A percentile compares a stretch with the other conserved stretches of the same genome.
Evolutionary conservation across 176 grass and related monocot genomes (phyloP).

Genomic region (Aegilops speltoides): DNA sequence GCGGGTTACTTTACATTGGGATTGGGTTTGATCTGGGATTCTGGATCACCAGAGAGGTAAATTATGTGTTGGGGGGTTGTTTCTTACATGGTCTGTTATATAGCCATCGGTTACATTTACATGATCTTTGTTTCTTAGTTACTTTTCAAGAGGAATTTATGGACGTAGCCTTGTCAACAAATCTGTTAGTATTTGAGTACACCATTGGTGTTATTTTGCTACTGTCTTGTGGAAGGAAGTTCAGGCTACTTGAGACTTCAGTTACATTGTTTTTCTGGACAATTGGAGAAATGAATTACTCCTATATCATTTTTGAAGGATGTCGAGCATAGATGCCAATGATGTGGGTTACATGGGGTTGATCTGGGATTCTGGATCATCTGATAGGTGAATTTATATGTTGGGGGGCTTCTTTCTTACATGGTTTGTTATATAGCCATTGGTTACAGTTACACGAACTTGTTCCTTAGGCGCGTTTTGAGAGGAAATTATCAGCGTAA

Average conservation of each 20-base stretch:
- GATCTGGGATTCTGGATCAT: conserved; percentile 23
- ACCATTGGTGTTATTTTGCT: too few species aligned
- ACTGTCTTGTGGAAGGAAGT: neutral
- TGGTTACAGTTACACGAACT: conserved; percentile 14
- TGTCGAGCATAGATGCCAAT: neutral
- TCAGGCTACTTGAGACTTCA: neutral
- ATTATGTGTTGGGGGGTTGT: conserved; percentile 19
- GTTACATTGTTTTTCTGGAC: neutral
- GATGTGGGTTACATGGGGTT: neutral
- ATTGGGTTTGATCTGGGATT: conserved; percentile 10
- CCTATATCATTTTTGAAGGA: neutral
- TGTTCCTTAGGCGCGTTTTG: neutral
- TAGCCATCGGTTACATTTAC: conserved; percentile 1
- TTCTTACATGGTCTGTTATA: neutral
- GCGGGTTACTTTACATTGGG: neutral
- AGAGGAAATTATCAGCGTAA: neutral
- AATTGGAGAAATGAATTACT: neutral
- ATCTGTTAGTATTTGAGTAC: neutral
- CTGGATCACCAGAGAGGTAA: conserved; percentile 14
- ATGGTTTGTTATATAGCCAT: neutral
- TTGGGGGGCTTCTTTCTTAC: conserved; percentile 9
- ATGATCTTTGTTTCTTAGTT: conserved; percentile 4
- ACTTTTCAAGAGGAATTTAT: neutral
- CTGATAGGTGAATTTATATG: conserved; percentile 21
- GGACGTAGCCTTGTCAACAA: neutral